Conservation (phyloP, 2,329 filamentous ascomycete species). For the Cercospora sp. region DNA sequence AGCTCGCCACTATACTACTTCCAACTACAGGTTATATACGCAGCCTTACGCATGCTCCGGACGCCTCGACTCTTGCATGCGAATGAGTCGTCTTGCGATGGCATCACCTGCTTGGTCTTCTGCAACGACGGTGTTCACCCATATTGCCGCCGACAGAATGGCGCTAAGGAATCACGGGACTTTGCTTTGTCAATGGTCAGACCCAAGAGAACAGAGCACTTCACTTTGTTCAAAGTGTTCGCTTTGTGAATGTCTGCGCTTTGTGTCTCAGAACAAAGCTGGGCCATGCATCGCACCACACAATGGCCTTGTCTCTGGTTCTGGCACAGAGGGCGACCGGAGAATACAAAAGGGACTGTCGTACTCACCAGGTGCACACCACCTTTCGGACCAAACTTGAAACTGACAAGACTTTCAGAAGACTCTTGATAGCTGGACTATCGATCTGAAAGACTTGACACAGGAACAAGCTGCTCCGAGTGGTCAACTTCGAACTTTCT, state of each 20-base stretch:
- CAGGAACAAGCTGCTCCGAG: neutral
- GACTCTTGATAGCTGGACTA: conserved; percentile 13
- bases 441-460: conserved; percentile 2
- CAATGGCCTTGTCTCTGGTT: neutral
- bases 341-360: neutral
- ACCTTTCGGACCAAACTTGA: neutral
- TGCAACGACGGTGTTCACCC: neutral
- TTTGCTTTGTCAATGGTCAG: neutral
- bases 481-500: neutral
- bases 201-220: neutral
- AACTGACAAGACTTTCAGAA: neutral
- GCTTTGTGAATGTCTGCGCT: neutral
- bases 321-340: neutral
- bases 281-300: neutral
- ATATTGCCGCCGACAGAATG: neutral
- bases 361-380: neutral
- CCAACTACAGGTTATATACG: neutral
- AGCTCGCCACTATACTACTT: neutral
- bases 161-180: neutral
- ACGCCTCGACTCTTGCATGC: neutral
- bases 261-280: neutral
- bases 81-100: neutral
- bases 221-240: neutral
- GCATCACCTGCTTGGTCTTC: neutral
- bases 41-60: neutral